phyloP scores from a whole-genome alignment of 257 asterid species.

The Solanum peruvianum region DNA sequence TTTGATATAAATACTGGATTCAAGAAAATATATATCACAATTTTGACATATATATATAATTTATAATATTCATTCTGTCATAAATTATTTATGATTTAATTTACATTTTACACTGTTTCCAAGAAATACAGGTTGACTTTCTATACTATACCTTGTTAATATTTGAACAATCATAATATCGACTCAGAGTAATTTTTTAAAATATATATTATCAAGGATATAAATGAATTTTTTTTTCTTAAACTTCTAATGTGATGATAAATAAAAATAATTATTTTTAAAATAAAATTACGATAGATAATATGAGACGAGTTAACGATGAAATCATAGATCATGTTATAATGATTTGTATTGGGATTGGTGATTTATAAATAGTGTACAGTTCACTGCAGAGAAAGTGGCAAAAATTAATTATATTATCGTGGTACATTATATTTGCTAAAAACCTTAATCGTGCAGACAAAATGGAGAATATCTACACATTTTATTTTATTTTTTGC shows the following conservation, averaged over 20 bases:
- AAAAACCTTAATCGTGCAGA: not conserved
- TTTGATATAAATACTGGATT: not conserved
- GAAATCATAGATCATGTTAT: not conserved
- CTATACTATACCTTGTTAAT: too few species aligned
- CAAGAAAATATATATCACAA: not conserved
- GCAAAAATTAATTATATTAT: not conserved
- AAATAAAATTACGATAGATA: too few species aligned
- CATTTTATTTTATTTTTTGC: too few species aligned
- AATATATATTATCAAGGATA: too few species aligned
- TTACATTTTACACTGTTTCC: too few species aligned
- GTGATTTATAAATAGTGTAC: not conserved
- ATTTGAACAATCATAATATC: too few species aligned
- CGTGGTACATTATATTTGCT: not conserved
- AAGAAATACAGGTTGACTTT: too few species aligned
- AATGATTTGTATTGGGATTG: not conserved
- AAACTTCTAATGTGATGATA: too few species aligned
- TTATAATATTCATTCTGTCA: not conserved
- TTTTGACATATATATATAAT: not conserved
- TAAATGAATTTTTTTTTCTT: too few species aligned
- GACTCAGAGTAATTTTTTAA: too few species aligned
- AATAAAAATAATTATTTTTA: too few species aligned
- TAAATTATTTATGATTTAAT: too few species aligned
- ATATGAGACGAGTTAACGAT: accelerated
- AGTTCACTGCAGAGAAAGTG: not conserved
- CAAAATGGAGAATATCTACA: not conserved